These are phyloP conservation scores for Tetratostichococcus sp. DNA, from an alignment of 139 green algal species.

Conservation along the genomic window DNA sequence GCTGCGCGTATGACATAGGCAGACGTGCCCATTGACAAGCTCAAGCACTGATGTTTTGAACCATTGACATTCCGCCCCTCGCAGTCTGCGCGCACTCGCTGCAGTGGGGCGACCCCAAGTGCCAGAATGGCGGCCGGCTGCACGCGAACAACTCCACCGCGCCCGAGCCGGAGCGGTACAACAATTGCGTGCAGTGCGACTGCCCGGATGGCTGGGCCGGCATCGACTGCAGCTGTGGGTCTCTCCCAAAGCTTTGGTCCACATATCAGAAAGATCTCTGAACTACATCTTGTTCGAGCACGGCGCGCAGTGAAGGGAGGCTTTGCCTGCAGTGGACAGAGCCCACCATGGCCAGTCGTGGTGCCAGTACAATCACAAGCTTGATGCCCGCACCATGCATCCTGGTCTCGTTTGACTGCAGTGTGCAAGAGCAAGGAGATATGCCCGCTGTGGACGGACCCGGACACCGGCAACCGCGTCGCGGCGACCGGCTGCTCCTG, in stretches of 20 bases:
- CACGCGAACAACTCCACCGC: conserved; percentile 32
- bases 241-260: not conserved
- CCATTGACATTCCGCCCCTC: too few relatives aligned
- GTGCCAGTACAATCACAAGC: too few relatives aligned
- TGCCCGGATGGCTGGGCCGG: conserved; percentile 49
- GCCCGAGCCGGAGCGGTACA: conserved; percentile 8
- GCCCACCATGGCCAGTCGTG: too few relatives aligned
- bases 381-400: not conserved
- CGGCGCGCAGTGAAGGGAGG: too few relatives aligned
- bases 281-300: too few relatives aligned
- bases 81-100: not conserved
- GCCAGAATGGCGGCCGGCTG: conserved; percentile 51
- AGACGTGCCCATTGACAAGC: too few relatives aligned
- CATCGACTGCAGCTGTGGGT: conserved; percentile 47
- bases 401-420: not conserved
- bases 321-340: too few relatives aligned
- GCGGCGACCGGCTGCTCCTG: conserved; percentile 19
- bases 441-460: conserved; percentile 8
- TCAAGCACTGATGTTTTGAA: too few relatives aligned
- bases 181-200: conserved; percentile 47
- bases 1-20: too few relatives aligned
- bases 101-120: conserved; percentile 32
- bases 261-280: not conserved
- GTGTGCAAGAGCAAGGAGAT: conserved; percentile 1
- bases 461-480: not conserved